Base-by-base conservation (phyloP, 129 eudicot species). In the Flaveria robusta region DNA sequence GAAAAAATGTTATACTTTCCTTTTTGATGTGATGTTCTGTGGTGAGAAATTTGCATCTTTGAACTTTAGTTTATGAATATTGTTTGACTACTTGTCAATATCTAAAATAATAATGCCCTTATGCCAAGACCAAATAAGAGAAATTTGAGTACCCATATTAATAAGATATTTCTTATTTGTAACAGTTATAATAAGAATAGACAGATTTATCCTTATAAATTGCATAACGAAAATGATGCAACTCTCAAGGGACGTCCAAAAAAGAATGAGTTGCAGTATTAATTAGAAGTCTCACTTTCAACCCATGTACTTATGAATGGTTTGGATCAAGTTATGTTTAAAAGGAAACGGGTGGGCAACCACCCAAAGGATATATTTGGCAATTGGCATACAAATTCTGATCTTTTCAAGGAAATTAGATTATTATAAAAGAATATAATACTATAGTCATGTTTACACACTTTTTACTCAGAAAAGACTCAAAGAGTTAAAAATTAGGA, bases 21-120 rank as follows among this genome's bases (percentile, higher is more conserved):
- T 59, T 60, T 11, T 18, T 8, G 10, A 23, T 45, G 55, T 41
- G 50, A 39, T 16, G 23, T 16, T 24, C 69, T 18, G 24, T 73
- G 77, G 41, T 55, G 43, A 56, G 56, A 59, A 74, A 22, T 3
- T 71, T 56, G 56, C 68, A 42, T 23, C 59, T 55, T 55, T 46
- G 41, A 70, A 15, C 27, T 70, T 27, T 10, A 27, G 22, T 54
- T 56, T 72, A 55, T 52, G 68, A 39, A 23, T 9, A 2, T 50
- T 67, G 45, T 9, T 64, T 51, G 65, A 49, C 59, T 18, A 16
- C 19, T 11, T 63, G 50, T 26, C 6, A 9, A 52, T 18, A 67
- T 42, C 14, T 16, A 15, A 24, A 39, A 15, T 15, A 27, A 34
- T 63, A 63, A 15, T 41, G 41, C 66, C 45, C 67, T 20, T 29